Base-by-base conservation (phyloP, 345 rosid species). In the Lumnitzera racemosa region DNA sequence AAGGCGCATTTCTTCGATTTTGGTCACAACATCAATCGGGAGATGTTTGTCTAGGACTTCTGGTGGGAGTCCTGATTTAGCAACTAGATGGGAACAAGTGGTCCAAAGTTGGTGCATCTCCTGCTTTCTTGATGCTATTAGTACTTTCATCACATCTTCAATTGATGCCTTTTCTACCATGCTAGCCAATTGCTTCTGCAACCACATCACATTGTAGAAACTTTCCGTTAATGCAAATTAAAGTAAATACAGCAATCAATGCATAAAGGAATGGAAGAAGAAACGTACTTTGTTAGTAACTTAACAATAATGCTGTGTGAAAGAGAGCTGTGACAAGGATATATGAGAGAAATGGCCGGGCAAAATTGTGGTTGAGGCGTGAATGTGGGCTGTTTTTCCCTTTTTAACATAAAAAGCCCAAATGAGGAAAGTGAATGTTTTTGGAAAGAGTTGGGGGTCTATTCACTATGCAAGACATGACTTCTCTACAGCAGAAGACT, bases 81-180 rank as follows among this genome's bases (percentile, higher is more conserved):
- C 89, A 5, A 88, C 99, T 10, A 95, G 82, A 75, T 95, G 99
- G 54, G 97, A 95, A 62, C 98, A 95, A 56, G 97, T 90, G 2
- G 89, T 80, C 99, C 99, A 95, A 48, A 95, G 74, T 58, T 88
- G 99, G 56, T 88, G 95, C 97, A 90, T 86, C 60, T 88, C 99
- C 82, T 90, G 99, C 67, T 85, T 95, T 70, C 97, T 80, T 53
- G 99, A 95, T 46, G 99, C 97, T 70, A 86, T 80, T 5, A 95
- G 73, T 8, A 95, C 99, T 67, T 90, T 95, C 99, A 95, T 88
- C 11, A 95, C 96, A 72, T 95, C 99, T 71, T 95, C 99, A 48
- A 90, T 90, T 12, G 97, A 86, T 5, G 97, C 94, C 76, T 95
- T 95, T 74, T 90, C 97, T 24, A 95, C 99, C 96, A 86, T 90